Base-by-base conservation (phyloP, 345 rosid species). In the Durio zibethinus region DNA sequence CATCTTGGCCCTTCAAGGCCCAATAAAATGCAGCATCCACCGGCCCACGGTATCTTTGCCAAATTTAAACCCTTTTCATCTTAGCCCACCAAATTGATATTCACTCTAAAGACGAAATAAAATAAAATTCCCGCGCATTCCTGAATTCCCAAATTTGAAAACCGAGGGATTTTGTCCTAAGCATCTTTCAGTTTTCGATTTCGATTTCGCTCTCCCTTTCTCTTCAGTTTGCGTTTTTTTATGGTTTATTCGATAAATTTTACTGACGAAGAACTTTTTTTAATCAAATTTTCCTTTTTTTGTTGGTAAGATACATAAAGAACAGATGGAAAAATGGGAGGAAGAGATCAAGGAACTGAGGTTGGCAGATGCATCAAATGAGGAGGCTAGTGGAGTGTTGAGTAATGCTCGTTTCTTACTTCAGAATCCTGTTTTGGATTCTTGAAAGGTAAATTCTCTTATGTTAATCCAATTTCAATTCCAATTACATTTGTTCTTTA, bases 301-400 rank as follows among this genome's bases (percentile, higher is more conserved):
- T 38, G 38, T 36, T 36, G 65, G 36, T 87, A 93, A 95, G 91
- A 83, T 92, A 61, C 95, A 92, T 75, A 90, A 83, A 88, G 97
- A 96, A 77, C 88, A 88, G 52, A 84, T 91, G 70, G 95, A 90
- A 81, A 92, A 88, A 83, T 96, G 98, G 97, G 97, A 90, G 78
- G 93, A 91, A 31, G 94, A 93, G 86, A 87, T 92, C 76, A 90
- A 87, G 83, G 97, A 89, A 78, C 69, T 91, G 78, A 86, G 91
- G 70, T 67, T 89, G 83, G 86, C 91, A 56, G 97, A 96, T 86
- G 88, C 85, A 71, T 84, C 93, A 27, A 96, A 93, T 78, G 94
- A 93, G 84, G 94, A 96, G 83, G 84, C 85, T 72, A 77, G 73
- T 84, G 87, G 84, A 1, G 5, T 91, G 74, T 87, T 93, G 82